These are phyloP conservation scores for Lachnellula willkommii DNA, from an alignment of 2,329 filamentous ascomycete genomes.

Conservation along the genomic window DNA sequence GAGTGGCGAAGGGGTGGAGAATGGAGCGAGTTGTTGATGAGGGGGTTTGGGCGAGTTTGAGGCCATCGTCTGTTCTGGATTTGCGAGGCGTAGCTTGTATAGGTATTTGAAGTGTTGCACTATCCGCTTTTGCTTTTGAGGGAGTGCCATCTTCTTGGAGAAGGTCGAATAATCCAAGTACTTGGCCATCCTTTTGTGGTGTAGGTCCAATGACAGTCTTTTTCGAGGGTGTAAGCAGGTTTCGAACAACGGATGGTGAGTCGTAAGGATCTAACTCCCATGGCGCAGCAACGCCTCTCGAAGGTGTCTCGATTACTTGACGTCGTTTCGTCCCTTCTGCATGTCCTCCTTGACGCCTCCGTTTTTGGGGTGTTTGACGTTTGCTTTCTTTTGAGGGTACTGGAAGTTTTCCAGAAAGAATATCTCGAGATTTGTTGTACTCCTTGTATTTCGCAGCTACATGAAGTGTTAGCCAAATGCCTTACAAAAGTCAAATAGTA, in stretches of 20 bases:
- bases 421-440: constrained; percentile 61
- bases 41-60: constrained; percentile 37
- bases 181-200: constrained; percentile 71
- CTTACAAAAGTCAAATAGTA: neutral
- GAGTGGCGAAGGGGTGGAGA: constrained; percentile 61
- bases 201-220: constrained; percentile 68
- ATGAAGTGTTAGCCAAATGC: constrained; percentile 1
- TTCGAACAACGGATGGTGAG: constrained; percentile 53
- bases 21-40: constrained; percentile 53
- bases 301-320: constrained; percentile 38
- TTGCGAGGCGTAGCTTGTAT: constrained; percentile 37
- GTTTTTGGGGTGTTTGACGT: constrained; percentile 34
- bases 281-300: constrained; percentile 32
- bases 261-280: constrained; percentile 42
- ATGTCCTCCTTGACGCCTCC: constrained; percentile 32
- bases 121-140: constrained; percentile 20
- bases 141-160: constrained; percentile 46
- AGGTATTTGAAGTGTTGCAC: constrained; percentile 21
- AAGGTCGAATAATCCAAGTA: constrained; percentile 72
- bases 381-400: constrained; percentile 26
- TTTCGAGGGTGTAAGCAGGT: constrained; percentile 54
- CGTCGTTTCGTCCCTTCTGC: constrained; percentile 48
- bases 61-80: constrained; percentile 6
- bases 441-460: constrained; percentile 61
- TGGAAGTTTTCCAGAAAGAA: constrained; percentile 49